phyloP scores from a whole-genome alignment of 2,329 filamentous ascomycete species.

The Orbilia ellipsospora region DNA sequence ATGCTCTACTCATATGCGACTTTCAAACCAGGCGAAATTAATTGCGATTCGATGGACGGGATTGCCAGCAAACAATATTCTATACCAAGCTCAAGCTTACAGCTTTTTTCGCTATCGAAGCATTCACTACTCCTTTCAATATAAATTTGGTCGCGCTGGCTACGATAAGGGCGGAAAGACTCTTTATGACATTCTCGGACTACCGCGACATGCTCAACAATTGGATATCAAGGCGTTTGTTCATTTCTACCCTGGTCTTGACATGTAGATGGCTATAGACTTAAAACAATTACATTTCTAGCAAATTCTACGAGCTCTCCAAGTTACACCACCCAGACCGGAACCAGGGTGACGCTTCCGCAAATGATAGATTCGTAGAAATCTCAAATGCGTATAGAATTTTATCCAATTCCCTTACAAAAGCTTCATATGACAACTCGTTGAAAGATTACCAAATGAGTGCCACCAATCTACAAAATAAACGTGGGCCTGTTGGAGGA shows the following conservation, averaged over 20 bases:
- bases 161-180: not conserved
- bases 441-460: not conserved
- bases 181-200: conserved; percentile 35
- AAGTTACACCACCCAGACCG: conserved; percentile 93
- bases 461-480: conserved; percentile 66
- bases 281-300: conserved; percentile 1
- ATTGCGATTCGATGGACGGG: too few relatives aligned
- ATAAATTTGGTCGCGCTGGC: too few relatives aligned
- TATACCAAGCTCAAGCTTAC: too few relatives aligned
- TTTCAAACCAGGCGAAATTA: not conserved
- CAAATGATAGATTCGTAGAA: conserved; percentile 80
- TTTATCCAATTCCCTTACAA: conserved; percentile 78
- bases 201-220: conserved; percentile 17
- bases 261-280: not conserved
- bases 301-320: conserved; percentile 84
- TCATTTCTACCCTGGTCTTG: not conserved
- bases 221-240: conserved; percentile 45
- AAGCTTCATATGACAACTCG: conserved; percentile 80
- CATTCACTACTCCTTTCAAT: too few relatives aligned
- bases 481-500: conserved; percentile 73
- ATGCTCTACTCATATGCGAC: not conserved
- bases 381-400: conserved; percentile 85
- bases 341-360: conserved; percentile 79
- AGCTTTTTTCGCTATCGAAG: too few relatives aligned
- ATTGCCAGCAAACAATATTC: too few relatives aligned